These are phyloP conservation scores for Agrocybe praecox DNA, from an alignment of 768 basidiomycete genomes.

Conservation along the genomic window DNA sequence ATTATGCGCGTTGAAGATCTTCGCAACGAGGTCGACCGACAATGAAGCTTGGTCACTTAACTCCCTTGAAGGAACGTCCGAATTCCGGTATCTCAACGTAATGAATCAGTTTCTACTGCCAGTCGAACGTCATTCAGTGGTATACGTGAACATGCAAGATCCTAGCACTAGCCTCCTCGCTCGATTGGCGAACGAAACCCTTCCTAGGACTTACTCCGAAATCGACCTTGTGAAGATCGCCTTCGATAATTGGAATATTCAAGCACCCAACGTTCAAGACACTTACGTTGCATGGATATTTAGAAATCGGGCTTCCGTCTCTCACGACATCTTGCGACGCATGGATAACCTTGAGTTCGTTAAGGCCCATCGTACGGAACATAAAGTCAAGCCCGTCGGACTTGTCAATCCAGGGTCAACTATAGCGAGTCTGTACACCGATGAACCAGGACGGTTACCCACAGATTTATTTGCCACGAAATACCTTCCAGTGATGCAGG, in stretches of 20 bases:
- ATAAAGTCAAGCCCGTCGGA: constrained; percentile 18
- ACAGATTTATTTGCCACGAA: constrained; percentile 7
- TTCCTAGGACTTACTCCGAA: background rate
- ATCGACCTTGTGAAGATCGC: constrained; percentile 27
- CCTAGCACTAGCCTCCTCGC: background rate
- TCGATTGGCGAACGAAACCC: constrained; percentile 4
- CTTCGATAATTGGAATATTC: constrained; percentile 26
- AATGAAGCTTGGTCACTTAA: too few species aligned
- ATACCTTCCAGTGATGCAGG: constrained; percentile 10
- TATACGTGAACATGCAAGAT: constrained; percentile 14
- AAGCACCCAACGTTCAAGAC: constrained; percentile 22
- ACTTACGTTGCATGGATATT: constrained; percentile 29
- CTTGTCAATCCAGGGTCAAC: constrained; percentile 32
- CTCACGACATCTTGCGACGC: background rate
- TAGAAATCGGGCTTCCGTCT: constrained; percentile 14
- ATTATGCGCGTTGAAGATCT: background rate
- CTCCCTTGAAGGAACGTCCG: too few species aligned
- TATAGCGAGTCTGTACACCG: constrained; percentile 25
- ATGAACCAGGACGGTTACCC: constrained; percentile 17
- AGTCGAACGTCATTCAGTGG: too few species aligned
- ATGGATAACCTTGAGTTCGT: constrained; percentile 31
- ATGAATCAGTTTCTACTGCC: too few species aligned
- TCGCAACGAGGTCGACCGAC: background rate
- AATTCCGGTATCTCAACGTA: too few species aligned
- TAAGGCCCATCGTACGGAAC: constrained; percentile 11